Evolutionary conservation across 176 grass and related monocot genomes (phyloP), one percentile per base, ranked within the genome.

Genomic region (Pontederia crassipes): DNA sequence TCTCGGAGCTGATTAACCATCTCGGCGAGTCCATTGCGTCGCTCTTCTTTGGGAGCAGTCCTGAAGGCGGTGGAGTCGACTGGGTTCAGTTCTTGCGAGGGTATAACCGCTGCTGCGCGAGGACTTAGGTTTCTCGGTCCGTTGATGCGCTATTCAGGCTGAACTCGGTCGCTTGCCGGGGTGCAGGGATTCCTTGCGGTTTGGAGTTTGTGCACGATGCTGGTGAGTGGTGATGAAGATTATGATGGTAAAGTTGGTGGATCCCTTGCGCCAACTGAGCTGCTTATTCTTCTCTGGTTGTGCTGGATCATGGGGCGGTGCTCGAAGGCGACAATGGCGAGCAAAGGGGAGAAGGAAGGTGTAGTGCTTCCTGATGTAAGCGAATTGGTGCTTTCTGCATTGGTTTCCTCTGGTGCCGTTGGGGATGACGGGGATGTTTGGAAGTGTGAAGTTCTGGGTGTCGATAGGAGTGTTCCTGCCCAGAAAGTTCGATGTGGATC

Each of bases 71-170:
- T 1, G 62, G 29, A 69, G 40, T 65, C 12, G 57, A 54, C 12
- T 88, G 87, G 84, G 32, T 91, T 40, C 60, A 12, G 40, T 97
- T 97, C 71, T 76, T 97, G 61, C 65, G 15, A 47, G 78, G 92
- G 3, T 97, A 79, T 76, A 97, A 97, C 67, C 67, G 62, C 63
- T 91, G 92, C 92, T 91, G 81, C 73, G 81, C 82, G 49, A 80
- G 81, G 72, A 67, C 68, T n/a, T 64, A 78, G 51, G 71, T 76
- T 8, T 83, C 87, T 17, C 76, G 67, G 46, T 87, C 93, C 40
- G 57, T 97, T 18, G 80, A 59, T 51, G 46, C 70, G 54, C 84
- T 91, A 12, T 86, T 78, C 52, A 81, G 80, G 48, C 66, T 97
- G 12, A 88, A 88, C 51, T 70, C 84, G 26, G 68, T 35, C 9